phyloP scores from a whole-genome alignment of 2,329 filamentous ascomycete species.

The Clonostachys chloroleuca region DNA sequence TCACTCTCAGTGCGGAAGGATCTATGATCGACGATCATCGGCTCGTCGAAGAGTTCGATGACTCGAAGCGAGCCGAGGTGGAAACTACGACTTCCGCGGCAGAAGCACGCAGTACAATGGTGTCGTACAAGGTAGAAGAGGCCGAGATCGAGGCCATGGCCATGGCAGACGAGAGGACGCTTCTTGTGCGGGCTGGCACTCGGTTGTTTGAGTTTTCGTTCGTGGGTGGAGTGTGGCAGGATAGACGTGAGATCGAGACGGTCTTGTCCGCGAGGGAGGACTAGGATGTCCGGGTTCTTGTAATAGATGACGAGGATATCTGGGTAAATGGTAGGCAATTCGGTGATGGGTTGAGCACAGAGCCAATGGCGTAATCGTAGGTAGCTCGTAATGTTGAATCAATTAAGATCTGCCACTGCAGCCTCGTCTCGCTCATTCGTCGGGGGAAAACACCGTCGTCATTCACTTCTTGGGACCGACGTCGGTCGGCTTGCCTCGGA shows the following conservation, averaged over 20 bases:
- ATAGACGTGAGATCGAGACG: not conserved
- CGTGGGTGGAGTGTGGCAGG: not conserved
- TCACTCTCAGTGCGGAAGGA: not conserved
- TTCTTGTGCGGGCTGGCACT: not conserved
- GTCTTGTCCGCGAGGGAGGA: not conserved
- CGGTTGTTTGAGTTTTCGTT: not conserved
- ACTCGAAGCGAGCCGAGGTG: not conserved
- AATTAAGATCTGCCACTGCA: too few species aligned
- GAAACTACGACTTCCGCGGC: not conserved
- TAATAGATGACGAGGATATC: too few species aligned
- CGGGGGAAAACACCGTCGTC: too few species aligned
- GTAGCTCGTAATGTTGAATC: too few species aligned
- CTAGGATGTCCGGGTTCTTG: too few species aligned
- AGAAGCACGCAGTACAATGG: not conserved
- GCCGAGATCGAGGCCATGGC: not conserved
- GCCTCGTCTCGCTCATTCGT: too few species aligned
- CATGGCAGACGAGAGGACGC: not conserved
- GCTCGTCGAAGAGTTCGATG: not conserved
- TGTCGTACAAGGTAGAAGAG: not conserved
- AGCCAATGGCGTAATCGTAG: too few species aligned
- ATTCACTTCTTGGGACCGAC: not conserved
- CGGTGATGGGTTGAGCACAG: too few species aligned
- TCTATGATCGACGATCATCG: not conserved
- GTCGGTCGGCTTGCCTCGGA: slow-evolving; percentile 24
- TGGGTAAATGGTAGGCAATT: too few species aligned